These are phyloP conservation scores for Lolium multiflorum DNA, from an alignment of 176 grass and related monocot genomes.

Conservation along the genomic window DNA sequence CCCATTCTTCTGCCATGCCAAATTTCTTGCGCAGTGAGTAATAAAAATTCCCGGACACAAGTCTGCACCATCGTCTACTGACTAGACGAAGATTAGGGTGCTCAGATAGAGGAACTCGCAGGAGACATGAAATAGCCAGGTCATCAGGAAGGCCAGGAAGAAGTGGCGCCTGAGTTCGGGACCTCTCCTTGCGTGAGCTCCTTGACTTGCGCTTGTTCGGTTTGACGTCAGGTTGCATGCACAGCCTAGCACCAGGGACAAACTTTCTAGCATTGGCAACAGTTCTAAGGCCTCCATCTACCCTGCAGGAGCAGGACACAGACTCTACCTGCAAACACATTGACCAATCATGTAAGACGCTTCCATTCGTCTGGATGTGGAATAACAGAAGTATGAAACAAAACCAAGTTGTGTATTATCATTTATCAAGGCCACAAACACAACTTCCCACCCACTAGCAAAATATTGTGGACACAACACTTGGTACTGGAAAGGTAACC, in stretches of 20 bases:
- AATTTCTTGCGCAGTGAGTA: slow-evolving; percentile 81
- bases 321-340: slow-evolving; percentile 66
- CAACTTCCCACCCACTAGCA: slow-evolving; percentile 25
- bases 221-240: slow-evolving; percentile 79
- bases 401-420: slow-evolving; percentile 25
- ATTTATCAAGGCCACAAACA: slow-evolving; percentile 12
- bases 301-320: slow-evolving; percentile 68
- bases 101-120: slow-evolving; percentile 70
- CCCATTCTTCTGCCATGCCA: slow-evolving; percentile 88
- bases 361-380: slow-evolving; percentile 7
- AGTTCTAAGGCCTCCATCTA: slow-evolving; percentile 73
- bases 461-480: neutral
- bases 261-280: slow-evolving; percentile 74
- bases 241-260: slow-evolving; percentile 64
- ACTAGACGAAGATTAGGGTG: slow-evolving; percentile 76
- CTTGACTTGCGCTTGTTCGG: slow-evolving; percentile 60
- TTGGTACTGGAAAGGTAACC: neutral
- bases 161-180: slow-evolving; percentile 62
- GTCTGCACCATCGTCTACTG: slow-evolving; percentile 76
- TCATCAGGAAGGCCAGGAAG: slow-evolving; percentile 94
- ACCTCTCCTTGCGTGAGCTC: slow-evolving; percentile 72
- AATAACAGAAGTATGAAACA: slow-evolving; percentile 17
- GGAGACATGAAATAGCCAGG: slow-evolving; percentile 85
- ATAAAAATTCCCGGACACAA: slow-evolving; percentile 86
- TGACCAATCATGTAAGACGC: slow-evolving; percentile 28